phyloP scores from a whole-genome alignment of 2,329 filamentous ascomycete genomes.

The Rhynchosporium agropyri region DNA sequence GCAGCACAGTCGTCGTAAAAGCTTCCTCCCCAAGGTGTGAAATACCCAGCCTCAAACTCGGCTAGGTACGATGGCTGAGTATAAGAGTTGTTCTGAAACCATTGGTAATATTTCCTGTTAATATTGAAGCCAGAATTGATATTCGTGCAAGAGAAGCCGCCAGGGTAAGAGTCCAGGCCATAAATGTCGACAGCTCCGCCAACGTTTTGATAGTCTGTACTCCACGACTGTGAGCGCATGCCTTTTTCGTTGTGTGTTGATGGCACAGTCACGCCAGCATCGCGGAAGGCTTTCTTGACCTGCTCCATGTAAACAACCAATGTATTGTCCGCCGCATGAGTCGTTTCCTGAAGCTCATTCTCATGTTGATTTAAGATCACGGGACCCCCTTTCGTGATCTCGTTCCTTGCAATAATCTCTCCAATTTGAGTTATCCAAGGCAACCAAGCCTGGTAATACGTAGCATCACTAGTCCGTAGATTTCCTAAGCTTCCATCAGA shows the following conservation, averaged over 20 bases:
- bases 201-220: slow-evolving; percentile 56
- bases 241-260: slow-evolving; percentile 55
- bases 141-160: slow-evolving; percentile 54
- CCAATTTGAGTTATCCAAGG: slow-evolving; percentile 52
- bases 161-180: slow-evolving; percentile 51
- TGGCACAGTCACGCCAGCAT: slow-evolving; percentile 53
- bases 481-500: slow-evolving; percentile 50
- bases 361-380: slow-evolving; percentile 56
- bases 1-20: slow-evolving; percentile 55
- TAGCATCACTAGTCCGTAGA: slow-evolving; percentile 48
- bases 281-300: slow-evolving; percentile 49
- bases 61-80: slow-evolving; percentile 56
- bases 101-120: slow-evolving; percentile 57
- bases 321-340: slow-evolving; percentile 48
- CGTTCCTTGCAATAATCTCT: slow-evolving; percentile 51
- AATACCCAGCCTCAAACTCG: slow-evolving; percentile 57
- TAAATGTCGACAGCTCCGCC: slow-evolving; percentile 57
- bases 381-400: slow-evolving; percentile 54
- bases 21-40: slow-evolving; percentile 54
- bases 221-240: slow-evolving; percentile 53
- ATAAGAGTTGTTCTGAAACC: slow-evolving; percentile 58
- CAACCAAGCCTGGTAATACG: slow-evolving; percentile 50
- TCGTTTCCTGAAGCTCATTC: slow-evolving; percentile 54
- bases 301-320: slow-evolving; percentile 56
- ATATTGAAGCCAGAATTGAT: slow-evolving; percentile 52